These are phyloP conservation scores for Phyllostachys edulis DNA, from an alignment of 176 grass and related monocot species.

Conservation along the genomic window DNA sequence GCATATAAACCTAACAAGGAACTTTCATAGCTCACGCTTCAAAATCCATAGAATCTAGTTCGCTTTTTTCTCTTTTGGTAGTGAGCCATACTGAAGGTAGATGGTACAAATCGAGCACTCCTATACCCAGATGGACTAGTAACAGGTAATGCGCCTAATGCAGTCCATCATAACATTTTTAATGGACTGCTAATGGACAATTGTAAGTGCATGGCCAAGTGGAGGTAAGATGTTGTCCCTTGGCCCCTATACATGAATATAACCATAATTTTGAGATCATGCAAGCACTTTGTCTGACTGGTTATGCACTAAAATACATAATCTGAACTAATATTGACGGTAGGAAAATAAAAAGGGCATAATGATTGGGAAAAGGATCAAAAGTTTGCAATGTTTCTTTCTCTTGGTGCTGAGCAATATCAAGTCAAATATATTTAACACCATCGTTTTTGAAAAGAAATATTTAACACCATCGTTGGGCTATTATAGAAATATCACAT, in stretches of 20 bases:
- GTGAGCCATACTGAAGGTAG: neutral
- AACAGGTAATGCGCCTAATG: neutral
- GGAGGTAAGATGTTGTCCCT: neutral
- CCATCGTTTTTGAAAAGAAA: neutral
- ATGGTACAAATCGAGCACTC: constrained; percentile 4
- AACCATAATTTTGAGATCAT: neutral
- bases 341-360: neutral
- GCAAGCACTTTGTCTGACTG: constrained; percentile 10
- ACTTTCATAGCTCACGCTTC: neutral
- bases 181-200: constrained; percentile 12
- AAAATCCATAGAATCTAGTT: neutral
- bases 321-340: neutral
- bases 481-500: neutral
- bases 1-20: neutral
- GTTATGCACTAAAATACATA: constrained; percentile 6
- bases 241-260: constrained; percentile 8
- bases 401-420: neutral
- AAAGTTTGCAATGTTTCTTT: neutral
- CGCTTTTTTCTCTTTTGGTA: neutral
- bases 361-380: constrained; percentile 10
- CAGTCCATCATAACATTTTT: constrained; percentile 16
- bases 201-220: constrained; percentile 12
- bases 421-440: neutral
- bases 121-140: constrained; percentile 1
- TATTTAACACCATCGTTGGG: neutral